Evolutionary conservation across 225 moss, liverwort and hornwort species (phyloP), one percentile per base, ranked within the genome.

Genomic region (Takakia lepidozioides): DNA sequence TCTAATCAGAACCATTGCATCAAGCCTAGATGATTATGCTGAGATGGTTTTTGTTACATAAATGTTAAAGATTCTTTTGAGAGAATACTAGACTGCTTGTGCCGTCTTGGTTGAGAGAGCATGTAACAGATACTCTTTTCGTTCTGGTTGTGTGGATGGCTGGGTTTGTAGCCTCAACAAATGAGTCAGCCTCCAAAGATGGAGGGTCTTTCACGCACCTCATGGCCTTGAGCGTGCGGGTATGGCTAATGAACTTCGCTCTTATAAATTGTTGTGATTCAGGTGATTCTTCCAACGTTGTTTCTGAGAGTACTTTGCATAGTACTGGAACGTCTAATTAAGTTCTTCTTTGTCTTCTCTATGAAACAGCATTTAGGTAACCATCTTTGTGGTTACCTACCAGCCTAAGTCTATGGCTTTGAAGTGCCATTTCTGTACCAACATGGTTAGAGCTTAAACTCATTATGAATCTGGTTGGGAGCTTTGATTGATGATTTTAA

Each of bases 221-320:
- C n/a, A n/a, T n/a, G n/a, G n/a, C 35, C 44, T 52, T 61, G 38
- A 43, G 23, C 19, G n/a, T 32, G 47, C 64, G 68, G 62, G 38
- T 27, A 39, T 61, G 61, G 56, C 17, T 24, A 29, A 9, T 52
- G 18, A 52, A 7, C 21, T 51, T 30, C 46, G 29, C 25, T 24
- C 13, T 51, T 15, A 14, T 42, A 24, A 24, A 17, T 51, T 28
- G 0, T 18, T 8, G 38, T 44, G 56, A 29, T 19, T 28, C 18
- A 52, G 51, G 57, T 52, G 29, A 20, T 16, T 6, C 15, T 40
- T 5, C 17, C 40, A 16, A 16, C 10, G 10, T 19, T 40, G 40
- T n/a, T n/a, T n/a, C n/a, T n/a, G n/a, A n/a, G 19, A 13, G 10
- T 4, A 16, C 2, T 3, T 6, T 40, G 7, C 18, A 40, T 6